phyloP scores from a whole-genome alignment of 192 early-diverging fungal species.

The Rhizoclosmatium sp. region DNA sequence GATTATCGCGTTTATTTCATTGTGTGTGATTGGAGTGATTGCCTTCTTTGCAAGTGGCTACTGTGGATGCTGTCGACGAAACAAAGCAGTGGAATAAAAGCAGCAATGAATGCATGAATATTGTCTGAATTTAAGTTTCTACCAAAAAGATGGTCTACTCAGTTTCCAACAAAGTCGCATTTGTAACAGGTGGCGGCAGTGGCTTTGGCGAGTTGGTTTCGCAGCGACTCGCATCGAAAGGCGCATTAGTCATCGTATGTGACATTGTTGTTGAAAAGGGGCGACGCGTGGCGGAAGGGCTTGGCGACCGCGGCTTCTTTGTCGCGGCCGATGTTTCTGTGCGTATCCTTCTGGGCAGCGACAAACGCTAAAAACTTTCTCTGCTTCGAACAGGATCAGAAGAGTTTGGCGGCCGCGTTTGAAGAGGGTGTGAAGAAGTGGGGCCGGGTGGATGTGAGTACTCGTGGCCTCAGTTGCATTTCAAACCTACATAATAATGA shows the following conservation, averaged over 20 bases:
- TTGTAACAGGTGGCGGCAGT: constrained; percentile 32
- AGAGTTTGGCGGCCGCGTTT: neutral
- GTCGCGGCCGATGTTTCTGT: constrained; percentile 67
- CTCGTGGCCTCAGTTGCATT: constrained; percentile 68
- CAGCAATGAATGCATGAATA: neutral
- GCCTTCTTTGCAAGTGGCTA: no score
- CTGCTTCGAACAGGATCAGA: neutral
- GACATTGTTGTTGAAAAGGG: constrained; percentile 19
- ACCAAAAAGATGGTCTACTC: constrained; percentile 12
- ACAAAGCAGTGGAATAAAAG: neutral
- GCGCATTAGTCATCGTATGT: constrained; percentile 12
- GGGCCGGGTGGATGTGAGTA: constrained; percentile 64
- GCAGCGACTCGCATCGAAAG: constrained; percentile 21
- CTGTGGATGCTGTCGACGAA: no score
- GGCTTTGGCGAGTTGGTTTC: constrained; percentile 35
- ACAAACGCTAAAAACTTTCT: neutral
- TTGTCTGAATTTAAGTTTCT: neutral
- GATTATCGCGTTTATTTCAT: no score
- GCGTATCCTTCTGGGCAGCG: neutral
- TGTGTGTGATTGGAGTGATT: no score
- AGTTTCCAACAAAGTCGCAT: constrained; percentile 26
- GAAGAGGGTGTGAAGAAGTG: neutral
- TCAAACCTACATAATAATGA: no score
- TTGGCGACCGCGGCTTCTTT: constrained; percentile 55
- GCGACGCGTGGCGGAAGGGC: constrained; percentile 22